These are phyloP conservation scores for Gyrodon lividus DNA, from an alignment of 768 basidiomycete genomes.

Conservation along the genomic window DNA sequence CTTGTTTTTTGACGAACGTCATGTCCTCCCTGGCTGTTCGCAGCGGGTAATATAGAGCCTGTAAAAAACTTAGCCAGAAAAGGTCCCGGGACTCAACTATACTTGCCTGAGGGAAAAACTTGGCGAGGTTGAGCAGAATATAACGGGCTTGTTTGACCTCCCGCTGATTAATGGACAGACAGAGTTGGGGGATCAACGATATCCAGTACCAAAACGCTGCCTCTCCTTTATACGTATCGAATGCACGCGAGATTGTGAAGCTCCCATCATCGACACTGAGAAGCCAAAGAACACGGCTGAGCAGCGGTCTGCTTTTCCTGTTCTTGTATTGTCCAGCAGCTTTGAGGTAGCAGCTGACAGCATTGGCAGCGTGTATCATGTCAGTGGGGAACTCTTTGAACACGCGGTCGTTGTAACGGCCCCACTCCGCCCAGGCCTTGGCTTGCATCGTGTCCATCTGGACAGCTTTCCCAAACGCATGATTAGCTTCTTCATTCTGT, in stretches of 20 bases:
- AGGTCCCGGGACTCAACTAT: neutral
- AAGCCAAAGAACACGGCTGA: slow-evolving; percentile 94
- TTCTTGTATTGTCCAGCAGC: slow-evolving; percentile 95
- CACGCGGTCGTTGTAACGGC: slow-evolving; percentile 86
- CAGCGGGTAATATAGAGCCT: slow-evolving; percentile 95
- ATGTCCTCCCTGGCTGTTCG: slow-evolving; percentile 83
- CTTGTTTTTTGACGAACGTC: slow-evolving; percentile 43
- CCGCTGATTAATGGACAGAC: slow-evolving; percentile 82
- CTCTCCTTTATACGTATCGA: slow-evolving; percentile 95
- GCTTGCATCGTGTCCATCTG: slow-evolving; percentile 93
- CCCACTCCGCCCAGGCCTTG: slow-evolving; percentile 99
- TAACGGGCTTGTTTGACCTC: slow-evolving; percentile 93
- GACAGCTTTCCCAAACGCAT: slow-evolving; percentile 91
- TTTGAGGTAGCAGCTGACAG: slow-evolving; percentile 97
- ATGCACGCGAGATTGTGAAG: slow-evolving; percentile 72
- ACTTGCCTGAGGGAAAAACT: slow-evolving; percentile 87
- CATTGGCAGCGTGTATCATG: slow-evolving; percentile 76
- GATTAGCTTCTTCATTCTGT: slow-evolving; percentile 85
- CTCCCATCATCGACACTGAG: slow-evolving; percentile 84
- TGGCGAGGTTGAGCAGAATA: slow-evolving; percentile 85
- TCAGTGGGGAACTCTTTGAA: slow-evolving; percentile 85
- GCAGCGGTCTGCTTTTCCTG: slow-evolving; percentile 86
- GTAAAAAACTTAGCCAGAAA: slow-evolving; percentile 8
- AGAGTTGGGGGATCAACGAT: slow-evolving; percentile 91
- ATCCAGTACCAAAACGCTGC: slow-evolving; percentile 99